Conservation (phyloP, 129 eudicot species). For the Helianthus tuberosus region DNA sequence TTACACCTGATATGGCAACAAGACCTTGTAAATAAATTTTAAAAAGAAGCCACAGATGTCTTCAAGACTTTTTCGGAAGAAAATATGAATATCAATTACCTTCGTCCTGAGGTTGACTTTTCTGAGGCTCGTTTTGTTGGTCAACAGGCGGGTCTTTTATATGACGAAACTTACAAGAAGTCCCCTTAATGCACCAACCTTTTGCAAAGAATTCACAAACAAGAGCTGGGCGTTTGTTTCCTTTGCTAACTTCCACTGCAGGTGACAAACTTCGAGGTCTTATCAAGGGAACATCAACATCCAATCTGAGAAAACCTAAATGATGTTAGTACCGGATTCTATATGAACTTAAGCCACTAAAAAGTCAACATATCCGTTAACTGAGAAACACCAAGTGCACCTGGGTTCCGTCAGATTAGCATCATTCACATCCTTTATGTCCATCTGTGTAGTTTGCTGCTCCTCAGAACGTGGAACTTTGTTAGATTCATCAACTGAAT, state of each 20-base stretch:
- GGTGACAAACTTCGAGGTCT: conserved; percentile 67
- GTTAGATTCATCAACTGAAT: conserved; percentile 23
- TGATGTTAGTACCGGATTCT: conserved; percentile 43
- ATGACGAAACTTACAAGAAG: conserved; percentile 86
- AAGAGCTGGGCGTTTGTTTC: conserved; percentile 59
- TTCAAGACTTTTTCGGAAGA: conserved; percentile 22
- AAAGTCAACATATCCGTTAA: conserved; percentile 19
- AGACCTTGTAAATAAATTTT: conserved; percentile 25
- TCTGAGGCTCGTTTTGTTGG: conserved; percentile 37
- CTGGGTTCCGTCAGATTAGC: conserved; percentile 43
- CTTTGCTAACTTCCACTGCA: conserved; percentile 40
- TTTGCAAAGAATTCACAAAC: conserved; percentile 72
- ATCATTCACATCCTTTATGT: conserved; percentile 38
- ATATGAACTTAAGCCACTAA: conserved; percentile 23
- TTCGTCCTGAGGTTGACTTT: conserved; percentile 42
- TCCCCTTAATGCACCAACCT: conserved; percentile 99
- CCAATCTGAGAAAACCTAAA: conserved; percentile 62
- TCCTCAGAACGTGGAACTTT: conserved; percentile 26
- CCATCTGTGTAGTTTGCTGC: conserved; percentile 27
- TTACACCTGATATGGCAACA: conserved; percentile 44
- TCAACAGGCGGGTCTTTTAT: conserved; percentile 35
- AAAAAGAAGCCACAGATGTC: background rate
- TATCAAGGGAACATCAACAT: conserved; percentile 39
- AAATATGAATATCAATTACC: conserved; percentile 41
- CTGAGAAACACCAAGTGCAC: conserved; percentile 33